These are phyloP conservation scores for Raffaelea arxii DNA, from an alignment of 2,329 filamentous ascomycete species.

Conservation along the genomic window DNA sequence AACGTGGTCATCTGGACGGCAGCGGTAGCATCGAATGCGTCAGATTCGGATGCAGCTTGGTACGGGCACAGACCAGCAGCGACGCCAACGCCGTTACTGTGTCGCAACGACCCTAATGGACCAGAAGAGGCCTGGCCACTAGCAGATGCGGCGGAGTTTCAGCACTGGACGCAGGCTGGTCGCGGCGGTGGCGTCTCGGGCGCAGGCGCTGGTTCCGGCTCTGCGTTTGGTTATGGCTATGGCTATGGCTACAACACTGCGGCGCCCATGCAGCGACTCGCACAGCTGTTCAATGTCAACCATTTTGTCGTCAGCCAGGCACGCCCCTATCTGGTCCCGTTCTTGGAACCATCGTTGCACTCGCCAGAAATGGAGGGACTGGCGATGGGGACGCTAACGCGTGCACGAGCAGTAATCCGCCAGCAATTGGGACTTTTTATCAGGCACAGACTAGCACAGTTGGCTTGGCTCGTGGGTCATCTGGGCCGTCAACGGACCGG, in stretches of 20 bases:
- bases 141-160: slow-evolving; percentile 50
- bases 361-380: slow-evolving; percentile 49
- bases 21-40: slow-evolving; percentile 65
- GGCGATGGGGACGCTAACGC: slow-evolving; percentile 42
- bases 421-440: slow-evolving; percentile 23
- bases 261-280: slow-evolving; percentile 59
- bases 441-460: slow-evolving; percentile 67
- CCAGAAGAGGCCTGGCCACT: slow-evolving; percentile 66
- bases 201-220: slow-evolving; percentile 52
- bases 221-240: slow-evolving; percentile 53
- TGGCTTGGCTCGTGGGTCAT: slow-evolving; percentile 69
- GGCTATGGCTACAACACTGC: slow-evolving; percentile 56
- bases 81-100: slow-evolving; percentile 50
- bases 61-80: slow-evolving; percentile 53
- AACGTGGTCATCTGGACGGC: slow-evolving; percentile 83
- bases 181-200: slow-evolving; percentile 55
- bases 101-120: slow-evolving; percentile 56
- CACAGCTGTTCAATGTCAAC: slow-evolving; percentile 84
- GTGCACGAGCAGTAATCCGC: slow-evolving; percentile 27
- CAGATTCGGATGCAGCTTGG: slow-evolving; percentile 51
- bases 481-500: no score
- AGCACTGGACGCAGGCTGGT: slow-evolving; percentile 56
- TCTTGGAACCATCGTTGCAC: slow-evolving; percentile 72
- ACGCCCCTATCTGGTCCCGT: slow-evolving; percentile 79
- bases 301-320: slow-evolving; percentile 94